phyloP scores from a whole-genome alignment of 768 basidiomycete species.

The Hericium coralloides region DNA sequence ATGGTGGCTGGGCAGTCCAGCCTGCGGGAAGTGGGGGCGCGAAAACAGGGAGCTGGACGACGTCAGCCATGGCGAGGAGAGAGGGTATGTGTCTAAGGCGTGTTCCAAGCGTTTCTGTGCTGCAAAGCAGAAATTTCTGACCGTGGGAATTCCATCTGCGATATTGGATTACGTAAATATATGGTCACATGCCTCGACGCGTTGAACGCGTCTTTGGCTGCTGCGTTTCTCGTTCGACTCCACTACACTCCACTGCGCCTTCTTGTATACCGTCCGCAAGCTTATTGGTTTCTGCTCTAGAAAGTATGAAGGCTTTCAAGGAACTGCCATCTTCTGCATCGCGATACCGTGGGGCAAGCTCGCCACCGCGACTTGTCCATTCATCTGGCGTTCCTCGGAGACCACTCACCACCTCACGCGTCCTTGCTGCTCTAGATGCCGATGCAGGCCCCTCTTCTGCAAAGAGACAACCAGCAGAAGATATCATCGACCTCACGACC shows the following conservation, averaged over 20 bases:
- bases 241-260: not conserved
- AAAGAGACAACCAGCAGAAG: not conserved
- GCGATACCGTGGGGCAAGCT: not conserved
- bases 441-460: not conserved
- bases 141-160: constrained; percentile 8
- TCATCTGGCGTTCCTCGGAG: not conserved
- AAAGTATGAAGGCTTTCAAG: too few relatives aligned
- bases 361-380: not conserved
- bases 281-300: too few relatives aligned
- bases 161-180: too few relatives aligned
- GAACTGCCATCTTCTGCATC: not conserved
- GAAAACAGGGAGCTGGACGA: constrained; percentile 29
- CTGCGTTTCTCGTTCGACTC: not conserved
- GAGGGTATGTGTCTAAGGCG: not conserved
- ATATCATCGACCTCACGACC: constrained; percentile 12
- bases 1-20: constrained; percentile 33
- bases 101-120: not conserved
- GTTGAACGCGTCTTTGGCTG: constrained; percentile 2
- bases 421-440: constrained; percentile 5
- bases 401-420: not conserved
- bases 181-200: not conserved
- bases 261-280: too few relatives aligned
- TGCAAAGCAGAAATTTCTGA: constrained; percentile 5
- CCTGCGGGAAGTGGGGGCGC: constrained; percentile 34
- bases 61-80: constrained; percentile 10